These are phyloP conservation scores for Talaromyces islandicus DNA, from an alignment of 2,329 filamentous ascomycete genomes.

Conservation along the genomic window DNA sequence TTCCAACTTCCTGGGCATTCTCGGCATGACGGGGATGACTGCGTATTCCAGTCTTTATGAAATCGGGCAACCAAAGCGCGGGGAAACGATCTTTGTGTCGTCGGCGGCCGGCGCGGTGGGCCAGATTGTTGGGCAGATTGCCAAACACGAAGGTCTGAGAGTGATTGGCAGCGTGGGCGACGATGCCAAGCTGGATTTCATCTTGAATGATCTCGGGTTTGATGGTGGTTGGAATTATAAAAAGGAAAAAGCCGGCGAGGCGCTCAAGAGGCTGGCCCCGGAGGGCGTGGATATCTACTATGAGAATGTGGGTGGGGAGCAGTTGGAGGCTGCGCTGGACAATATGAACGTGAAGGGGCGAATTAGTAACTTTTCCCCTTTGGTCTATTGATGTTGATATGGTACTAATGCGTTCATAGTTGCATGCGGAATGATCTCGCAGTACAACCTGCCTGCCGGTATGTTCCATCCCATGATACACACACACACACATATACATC, in stretches of 20 bases:
- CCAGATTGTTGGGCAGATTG: conserved; percentile 75
- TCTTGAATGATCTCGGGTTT: conserved; percentile 63
- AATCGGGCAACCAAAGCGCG: conserved; percentile 68
- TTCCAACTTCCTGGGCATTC: conserved; percentile 70
- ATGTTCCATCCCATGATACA: neutral
- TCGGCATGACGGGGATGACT: conserved; percentile 74
- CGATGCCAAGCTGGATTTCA: conserved; percentile 73
- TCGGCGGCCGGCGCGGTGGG: conserved; percentile 77
- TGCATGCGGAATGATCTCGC: conserved; percentile 63
- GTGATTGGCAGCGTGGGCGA: conserved; percentile 77
- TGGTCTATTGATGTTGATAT: neutral
- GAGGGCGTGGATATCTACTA: conserved; percentile 79
- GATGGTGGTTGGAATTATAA: conserved; percentile 83
- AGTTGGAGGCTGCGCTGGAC: conserved; percentile 62
- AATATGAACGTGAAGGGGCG: conserved; percentile 61
- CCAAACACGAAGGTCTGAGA: conserved; percentile 70
- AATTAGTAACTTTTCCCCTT: conserved; percentile 35
- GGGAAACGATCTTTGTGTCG: conserved; percentile 76
- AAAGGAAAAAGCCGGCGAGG: conserved; percentile 64
- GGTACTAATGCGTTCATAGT: conserved; percentile 20
- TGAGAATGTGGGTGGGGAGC: conserved; percentile 73
- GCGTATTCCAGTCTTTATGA: conserved; percentile 70
- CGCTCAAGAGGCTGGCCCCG: conserved; percentile 64
- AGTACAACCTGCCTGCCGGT: conserved; percentile 59
- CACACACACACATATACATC: too few relatives aligned